These are phyloP conservation scores for Lactuca sativa DNA, from an alignment of 129 eudicot species.

Conservation along the genomic window DNA sequence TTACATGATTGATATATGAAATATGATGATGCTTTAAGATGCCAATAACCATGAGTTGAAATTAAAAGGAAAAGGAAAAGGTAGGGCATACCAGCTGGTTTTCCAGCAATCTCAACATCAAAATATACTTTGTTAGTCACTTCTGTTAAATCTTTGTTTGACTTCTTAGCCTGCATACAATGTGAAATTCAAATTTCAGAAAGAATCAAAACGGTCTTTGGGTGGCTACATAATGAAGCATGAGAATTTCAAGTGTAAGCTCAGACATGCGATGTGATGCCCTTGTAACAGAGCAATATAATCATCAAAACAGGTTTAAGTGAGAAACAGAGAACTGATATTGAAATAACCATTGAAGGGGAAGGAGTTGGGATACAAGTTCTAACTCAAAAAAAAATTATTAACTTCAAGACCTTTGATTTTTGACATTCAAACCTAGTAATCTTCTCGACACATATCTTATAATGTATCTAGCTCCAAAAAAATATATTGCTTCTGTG, in stretches of 20 bases:
- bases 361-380: no score
- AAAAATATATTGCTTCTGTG: no score
- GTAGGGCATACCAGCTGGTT: constrained; percentile 71
- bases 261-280: neutral
- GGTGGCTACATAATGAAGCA: neutral
- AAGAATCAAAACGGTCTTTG: no score
- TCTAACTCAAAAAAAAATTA: no score
- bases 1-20: neutral
- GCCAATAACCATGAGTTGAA: neutral
- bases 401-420: neutral
- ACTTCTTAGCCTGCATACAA: constrained; percentile 75
- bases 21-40: neutral
- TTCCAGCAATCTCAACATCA: constrained; percentile 82
- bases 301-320: neutral
- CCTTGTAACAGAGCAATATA: constrained; percentile 1
- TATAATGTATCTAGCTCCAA: neutral
- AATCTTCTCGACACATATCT: neutral
- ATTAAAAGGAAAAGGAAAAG: neutral
- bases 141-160: constrained; percentile 62
- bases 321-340: neutral
- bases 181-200: constrained; percentile 3
- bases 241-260: constrained; percentile 12
- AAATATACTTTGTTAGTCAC: constrained; percentile 74
- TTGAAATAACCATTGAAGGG: neutral
- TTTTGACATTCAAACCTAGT: no score